Percentiles rank a stretch among this genome's conserved stretches.
Conservation (phyloP, 352 stramenopile species). For the Phytopythium ostracodes region DNA sequence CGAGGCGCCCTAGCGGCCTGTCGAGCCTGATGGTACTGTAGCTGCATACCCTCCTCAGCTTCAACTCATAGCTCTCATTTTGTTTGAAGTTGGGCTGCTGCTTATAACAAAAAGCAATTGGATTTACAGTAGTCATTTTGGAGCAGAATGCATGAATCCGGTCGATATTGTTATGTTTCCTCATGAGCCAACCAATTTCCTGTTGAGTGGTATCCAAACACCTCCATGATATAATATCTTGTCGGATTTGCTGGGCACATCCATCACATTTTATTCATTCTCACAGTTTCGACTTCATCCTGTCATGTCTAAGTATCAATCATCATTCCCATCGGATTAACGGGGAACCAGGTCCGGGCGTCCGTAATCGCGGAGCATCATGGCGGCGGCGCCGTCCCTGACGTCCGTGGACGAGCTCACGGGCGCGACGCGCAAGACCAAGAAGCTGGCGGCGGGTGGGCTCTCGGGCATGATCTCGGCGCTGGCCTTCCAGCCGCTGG, state of each 20-base stretch:
- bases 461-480: conserved; percentile 77
- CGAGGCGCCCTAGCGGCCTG: no score
- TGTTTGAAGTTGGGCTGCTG: no score
- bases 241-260: background rate
- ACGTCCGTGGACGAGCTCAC: conserved; percentile 26
- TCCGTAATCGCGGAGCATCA: background rate
- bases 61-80: no score
- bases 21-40: no score
- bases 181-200: background rate
- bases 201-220: background rate
- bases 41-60: no score
- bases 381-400: conserved; percentile 18
- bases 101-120: no score
- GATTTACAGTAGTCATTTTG: no score
- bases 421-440: conserved; percentile 43
- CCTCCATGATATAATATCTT: background rate
- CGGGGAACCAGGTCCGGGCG: background rate
- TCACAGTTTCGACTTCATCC: background rate
- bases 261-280: background rate
- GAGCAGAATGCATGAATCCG: no score
- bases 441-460: conserved; percentile 66
- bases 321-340: background rate
- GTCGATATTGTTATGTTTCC: background rate
- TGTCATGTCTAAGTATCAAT: background rate
- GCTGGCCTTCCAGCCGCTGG: conserved; percentile 80